These are phyloP conservation scores for Elaeis guineensis DNA, from an alignment of 176 grass and related monocot species.

Conservation along the genomic window DNA sequence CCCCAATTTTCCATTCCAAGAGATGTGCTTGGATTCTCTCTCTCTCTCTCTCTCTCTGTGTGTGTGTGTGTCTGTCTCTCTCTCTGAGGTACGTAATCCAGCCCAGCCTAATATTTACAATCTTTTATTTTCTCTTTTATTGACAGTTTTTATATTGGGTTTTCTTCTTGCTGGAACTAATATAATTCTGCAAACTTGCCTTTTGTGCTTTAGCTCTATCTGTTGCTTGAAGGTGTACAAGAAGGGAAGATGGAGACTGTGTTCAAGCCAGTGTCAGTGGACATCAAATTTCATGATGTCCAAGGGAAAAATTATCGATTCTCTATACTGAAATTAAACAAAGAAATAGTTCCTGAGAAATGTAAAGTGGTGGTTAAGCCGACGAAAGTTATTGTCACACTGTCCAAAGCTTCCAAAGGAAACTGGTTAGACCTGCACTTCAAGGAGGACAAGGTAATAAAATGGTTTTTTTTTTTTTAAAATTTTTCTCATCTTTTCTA, in stretches of 20 bases:
- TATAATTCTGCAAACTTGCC: too few relatives aligned
- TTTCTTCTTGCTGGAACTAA: too few relatives aligned
- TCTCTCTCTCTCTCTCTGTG: too few relatives aligned
- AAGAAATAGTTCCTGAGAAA: slow-evolving; percentile 87
- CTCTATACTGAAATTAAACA: slow-evolving; percentile 67
- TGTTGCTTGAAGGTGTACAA: slow-evolving; percentile 54
- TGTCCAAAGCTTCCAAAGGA: slow-evolving; percentile 66
- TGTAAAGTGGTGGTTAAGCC: slow-evolving; percentile 75
- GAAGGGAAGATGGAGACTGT: slow-evolving; percentile 57
- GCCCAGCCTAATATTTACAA: too few relatives aligned
- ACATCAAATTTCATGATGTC: slow-evolving; percentile 81
- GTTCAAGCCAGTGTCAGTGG: slow-evolving; percentile 59
- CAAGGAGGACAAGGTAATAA: slow-evolving; percentile 84
- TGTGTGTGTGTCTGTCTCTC: too few relatives aligned
- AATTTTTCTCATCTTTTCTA: too few relatives aligned
- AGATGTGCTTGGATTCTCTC: too few relatives aligned
- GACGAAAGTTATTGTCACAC: slow-evolving; percentile 51
- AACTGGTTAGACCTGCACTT: slow-evolving; percentile 74
- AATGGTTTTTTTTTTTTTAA: too few relatives aligned
- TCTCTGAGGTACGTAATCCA: too few relatives aligned
- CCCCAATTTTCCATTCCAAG: too few relatives aligned
- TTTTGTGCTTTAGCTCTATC: slow-evolving; percentile 36
- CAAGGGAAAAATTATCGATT: slow-evolving; percentile 79
- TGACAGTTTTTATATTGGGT: too few relatives aligned
- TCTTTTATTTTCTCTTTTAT: too few relatives aligned